Base-by-base conservation (phyloP, 139 green algal species). In the Chlorella sp. region DNA sequence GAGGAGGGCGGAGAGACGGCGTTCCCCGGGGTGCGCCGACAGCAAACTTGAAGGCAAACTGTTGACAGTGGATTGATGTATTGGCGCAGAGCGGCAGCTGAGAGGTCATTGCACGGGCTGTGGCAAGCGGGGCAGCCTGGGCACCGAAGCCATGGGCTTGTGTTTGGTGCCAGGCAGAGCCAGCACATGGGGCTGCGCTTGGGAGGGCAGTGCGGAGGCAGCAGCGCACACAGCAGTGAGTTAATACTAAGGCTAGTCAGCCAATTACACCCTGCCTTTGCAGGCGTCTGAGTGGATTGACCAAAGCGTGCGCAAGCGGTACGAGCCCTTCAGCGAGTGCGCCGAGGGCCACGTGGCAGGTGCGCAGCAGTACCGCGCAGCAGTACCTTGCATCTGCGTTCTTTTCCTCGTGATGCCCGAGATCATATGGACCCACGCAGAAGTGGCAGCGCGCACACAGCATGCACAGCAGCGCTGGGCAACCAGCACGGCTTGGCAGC, bases 291-390 rank as follows among this genome's bases (percentile, higher is more conserved):
- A 82, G n/a, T 89, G 85, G 85, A 83, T 89, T 42, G 71, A 89
- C 71, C 30, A 42, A 26, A 83, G 71, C 71, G 71, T 93, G n/a
- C 34, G 71, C 0, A 40, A 85, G 66, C 83, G 81, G 42, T 88
- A 93, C 64, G 92, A 89, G 15, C 85, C 91, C 37, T 93, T 95
- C 78, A 95, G 91, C 16, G 83, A 88, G 0, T 97, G 96, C 79
- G 95, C 96, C 0, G 57, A 93, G n/a, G 92, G 94, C 22, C 81
- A 89, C 42, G 92, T 95, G 57, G 94, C 94, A 64, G 66, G 84
- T 88, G 40, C 26, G 83, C 64, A 5, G 9, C 9, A 57, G 48
- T 9, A 57, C 48, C 48, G 9, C 48, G 48, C 48, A 57, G 48
- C n/a, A n/a, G n/a, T n/a, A n/a, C n/a, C n/a, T n/a, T n/a, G n/a